phyloP scores from a whole-genome alignment of 176 grass and related monocot species.

The Oryza glumipatula region DNA sequence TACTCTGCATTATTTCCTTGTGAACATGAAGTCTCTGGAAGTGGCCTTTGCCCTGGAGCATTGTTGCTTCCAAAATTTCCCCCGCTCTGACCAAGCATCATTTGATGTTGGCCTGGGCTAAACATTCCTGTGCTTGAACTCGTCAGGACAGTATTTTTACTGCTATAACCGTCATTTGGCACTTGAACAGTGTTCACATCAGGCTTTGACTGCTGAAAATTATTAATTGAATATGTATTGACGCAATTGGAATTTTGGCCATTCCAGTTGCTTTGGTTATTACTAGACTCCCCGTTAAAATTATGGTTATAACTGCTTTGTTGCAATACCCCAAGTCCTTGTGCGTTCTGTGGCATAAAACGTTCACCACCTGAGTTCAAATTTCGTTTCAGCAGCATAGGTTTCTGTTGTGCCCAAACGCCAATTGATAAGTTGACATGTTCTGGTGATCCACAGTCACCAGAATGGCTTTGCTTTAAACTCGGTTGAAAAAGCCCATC shows the following conservation, averaged over 20 bases:
- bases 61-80: slow-evolving; percentile 17
- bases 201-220: slow-evolving; percentile 51
- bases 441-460: slow-evolving; percentile 31
- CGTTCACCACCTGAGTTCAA: slow-evolving; percentile 38
- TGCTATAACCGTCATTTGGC: slow-evolving; percentile 43
- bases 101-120: too few relatives aligned
- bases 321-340: slow-evolving; percentile 68
- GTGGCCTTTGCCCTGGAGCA: slow-evolving; percentile 39
- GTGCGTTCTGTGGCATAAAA: slow-evolving; percentile 42
- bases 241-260: slow-evolving; percentile 34
- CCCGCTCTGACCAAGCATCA: too few relatives aligned
- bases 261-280: slow-evolving; percentile 76
- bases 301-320: slow-evolving; percentile 56
- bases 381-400: slow-evolving; percentile 46
- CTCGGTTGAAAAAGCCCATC: neutral
- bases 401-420: slow-evolving; percentile 38
- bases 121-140: slow-evolving; percentile 25
- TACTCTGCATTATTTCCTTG: slow-evolving; percentile 54
- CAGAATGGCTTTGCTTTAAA: slow-evolving; percentile 39
- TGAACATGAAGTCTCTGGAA: slow-evolving; percentile 55
- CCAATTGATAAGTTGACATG: slow-evolving; percentile 35
- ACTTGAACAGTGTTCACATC: slow-evolving; percentile 42
- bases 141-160: slow-evolving; percentile 44
- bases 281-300: slow-evolving; percentile 52
- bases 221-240: neutral